Conservation (phyloP, 164 flowering plant species). For the Aristolochia fimbriata region DNA sequence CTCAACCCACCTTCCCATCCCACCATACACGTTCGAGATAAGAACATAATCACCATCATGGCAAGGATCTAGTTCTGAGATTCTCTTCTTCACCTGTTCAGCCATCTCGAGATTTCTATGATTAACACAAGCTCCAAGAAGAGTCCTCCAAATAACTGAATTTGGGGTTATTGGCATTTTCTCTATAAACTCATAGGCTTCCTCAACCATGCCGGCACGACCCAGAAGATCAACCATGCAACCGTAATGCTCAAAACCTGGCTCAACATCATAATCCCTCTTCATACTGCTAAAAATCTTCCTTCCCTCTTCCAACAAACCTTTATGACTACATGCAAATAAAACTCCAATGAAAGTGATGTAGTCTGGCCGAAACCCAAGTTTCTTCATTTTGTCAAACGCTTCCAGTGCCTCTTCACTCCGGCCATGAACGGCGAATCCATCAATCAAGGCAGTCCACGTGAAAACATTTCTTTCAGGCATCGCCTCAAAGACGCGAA, state of each 20-base stretch:
- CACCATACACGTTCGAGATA: conserved; percentile 25
- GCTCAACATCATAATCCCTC: conserved; percentile 19
- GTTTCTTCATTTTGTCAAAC: conserved; percentile 16
- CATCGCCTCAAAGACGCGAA: conserved; percentile 20
- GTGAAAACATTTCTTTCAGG: conserved; percentile 20
- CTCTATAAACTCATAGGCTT: conserved; percentile 20
- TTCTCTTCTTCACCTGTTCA: conserved; percentile 18
- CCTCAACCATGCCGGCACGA: conserved; percentile 22
- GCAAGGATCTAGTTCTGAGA: conserved; percentile 21
- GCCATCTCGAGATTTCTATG: conserved; percentile 27
- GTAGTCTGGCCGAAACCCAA: conserved; percentile 21
- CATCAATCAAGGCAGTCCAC: conserved; percentile 28
- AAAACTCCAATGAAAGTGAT: conserved; percentile 31
- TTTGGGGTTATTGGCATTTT: conserved; percentile 22
- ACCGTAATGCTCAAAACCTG: conserved; percentile 29
- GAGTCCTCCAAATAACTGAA: conserved; percentile 27
- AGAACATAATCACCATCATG: conserved; percentile 30
- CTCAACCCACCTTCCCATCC: conserved; percentile 19
- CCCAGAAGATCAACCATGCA: conserved; percentile 34
- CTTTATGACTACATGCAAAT: conserved; percentile 29
- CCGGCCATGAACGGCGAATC: conserved; percentile 31
- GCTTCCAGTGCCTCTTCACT: conserved; percentile 21
- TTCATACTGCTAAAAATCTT: conserved; percentile 28
- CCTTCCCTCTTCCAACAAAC: conserved; percentile 29
- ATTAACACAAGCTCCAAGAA: conserved; percentile 28